phyloP scores from a whole-genome alignment of 2,329 filamentous ascomycete species.

The Colletotrichum agaves region DNA sequence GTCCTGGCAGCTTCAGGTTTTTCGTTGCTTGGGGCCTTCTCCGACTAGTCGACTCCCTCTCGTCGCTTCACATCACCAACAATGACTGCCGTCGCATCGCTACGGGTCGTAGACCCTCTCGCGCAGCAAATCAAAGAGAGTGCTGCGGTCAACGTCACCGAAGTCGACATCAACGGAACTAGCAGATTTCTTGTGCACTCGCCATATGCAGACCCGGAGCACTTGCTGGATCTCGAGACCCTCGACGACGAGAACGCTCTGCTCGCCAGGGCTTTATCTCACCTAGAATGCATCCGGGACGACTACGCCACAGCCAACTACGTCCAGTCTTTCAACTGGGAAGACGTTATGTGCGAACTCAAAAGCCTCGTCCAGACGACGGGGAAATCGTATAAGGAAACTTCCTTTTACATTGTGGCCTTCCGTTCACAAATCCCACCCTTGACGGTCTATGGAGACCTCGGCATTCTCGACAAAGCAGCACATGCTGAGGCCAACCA shows the following conservation, averaged over 20 bases:
- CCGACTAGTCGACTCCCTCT: neutral
- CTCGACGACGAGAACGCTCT: slow-evolving; percentile 74
- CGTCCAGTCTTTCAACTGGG: slow-evolving; percentile 81
- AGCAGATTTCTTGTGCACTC: slow-evolving; percentile 70
- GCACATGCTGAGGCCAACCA: slow-evolving; percentile 83
- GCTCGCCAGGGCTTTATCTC: slow-evolving; percentile 76
- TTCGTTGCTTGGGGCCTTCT: neutral
- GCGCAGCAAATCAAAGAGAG: slow-evolving; percentile 27
- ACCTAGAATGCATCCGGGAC: slow-evolving; percentile 68
- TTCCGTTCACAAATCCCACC: slow-evolving; percentile 81
- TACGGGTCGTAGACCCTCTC: slow-evolving; percentile 26
- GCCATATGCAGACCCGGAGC: slow-evolving; percentile 76
- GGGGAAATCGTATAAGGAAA: slow-evolving; percentile 67
- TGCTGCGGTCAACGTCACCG: slow-evolving; percentile 17
- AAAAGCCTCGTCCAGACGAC: slow-evolving; percentile 59
- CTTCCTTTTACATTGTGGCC: slow-evolving; percentile 83
- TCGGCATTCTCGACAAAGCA: slow-evolving; percentile 79
- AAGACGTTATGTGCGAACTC: slow-evolving; percentile 68
- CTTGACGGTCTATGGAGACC: slow-evolving; percentile 68
- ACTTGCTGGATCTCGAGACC: slow-evolving; percentile 77
- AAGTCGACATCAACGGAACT: slow-evolving; percentile 23
- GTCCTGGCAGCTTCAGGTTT: neutral
- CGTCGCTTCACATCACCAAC: neutral
- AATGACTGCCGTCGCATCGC: slow-evolving; percentile 27
- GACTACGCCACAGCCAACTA: slow-evolving; percentile 85